Percentiles rank a stretch among this genome's conserved stretches.
Evolutionary conservation across 306 rosid species (phyloP).

Genomic region (Pterocarpus macrocarpus): DNA sequence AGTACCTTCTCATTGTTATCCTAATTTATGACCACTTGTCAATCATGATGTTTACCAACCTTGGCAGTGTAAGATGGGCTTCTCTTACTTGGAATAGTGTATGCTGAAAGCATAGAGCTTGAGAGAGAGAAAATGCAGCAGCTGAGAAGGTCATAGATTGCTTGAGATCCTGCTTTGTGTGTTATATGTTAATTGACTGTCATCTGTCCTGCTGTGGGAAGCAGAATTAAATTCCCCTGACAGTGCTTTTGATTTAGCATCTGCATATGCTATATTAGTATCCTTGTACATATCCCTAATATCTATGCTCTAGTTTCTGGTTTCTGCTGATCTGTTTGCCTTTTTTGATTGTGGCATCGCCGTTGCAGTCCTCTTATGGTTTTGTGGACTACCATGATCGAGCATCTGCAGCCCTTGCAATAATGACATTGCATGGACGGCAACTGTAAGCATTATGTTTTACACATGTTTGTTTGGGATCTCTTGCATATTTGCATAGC

Average conservation of each 20-base stretch:
- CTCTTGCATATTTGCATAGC: conserved; percentile 33
- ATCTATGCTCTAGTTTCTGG: conserved; percentile 16
- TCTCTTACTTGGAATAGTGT: conserved; percentile 41
- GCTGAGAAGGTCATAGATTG: conserved; percentile 40
- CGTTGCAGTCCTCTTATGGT: conserved; percentile 70
- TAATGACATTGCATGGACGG: conserved; percentile 70
- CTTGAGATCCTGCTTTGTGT: conserved; percentile 44
- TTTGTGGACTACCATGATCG: conserved; percentile 72
- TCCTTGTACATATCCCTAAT: conserved; percentile 14
- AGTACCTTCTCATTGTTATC: conserved; percentile 15
- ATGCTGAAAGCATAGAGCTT: conserved; percentile 49
- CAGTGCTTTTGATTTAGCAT: conserved; percentile 35
- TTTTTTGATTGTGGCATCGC: conserved; percentile 24
- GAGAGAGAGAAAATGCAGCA: conserved; percentile 44
- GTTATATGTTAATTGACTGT: conserved; percentile 30
- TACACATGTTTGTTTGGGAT: conserved; percentile 32
- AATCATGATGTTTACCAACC: conserved; percentile 33
- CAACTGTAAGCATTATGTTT: conserved; percentile 62
- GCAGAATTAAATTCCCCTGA: conserved; percentile 2
- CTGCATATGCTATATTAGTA: conserved; percentile 7
- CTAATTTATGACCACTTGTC: conserved; percentile 33
- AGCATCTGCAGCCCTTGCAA: conserved; percentile 70
- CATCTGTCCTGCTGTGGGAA: conserved; percentile 43
- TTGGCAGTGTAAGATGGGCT: conserved; percentile 41
- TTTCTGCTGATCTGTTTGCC: conserved; percentile 28